Conservation (phyloP, 352 stramenopile species). For the Globisporangium echinulatum region DNA sequence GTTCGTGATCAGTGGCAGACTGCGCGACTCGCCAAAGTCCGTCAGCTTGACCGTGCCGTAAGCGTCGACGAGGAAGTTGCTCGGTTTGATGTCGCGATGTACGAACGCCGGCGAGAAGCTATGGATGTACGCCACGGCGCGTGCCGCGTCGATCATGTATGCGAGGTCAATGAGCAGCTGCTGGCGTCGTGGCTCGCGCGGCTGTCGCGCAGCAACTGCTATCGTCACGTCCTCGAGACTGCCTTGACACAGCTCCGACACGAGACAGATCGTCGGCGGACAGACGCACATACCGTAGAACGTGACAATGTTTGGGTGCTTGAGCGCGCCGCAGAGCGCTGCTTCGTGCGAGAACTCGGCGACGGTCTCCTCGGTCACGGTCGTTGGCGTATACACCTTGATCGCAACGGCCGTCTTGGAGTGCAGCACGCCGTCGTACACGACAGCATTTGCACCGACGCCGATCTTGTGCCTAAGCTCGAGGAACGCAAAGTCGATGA, state of each 20-base stretch:
- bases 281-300: slow-evolving; percentile 81
- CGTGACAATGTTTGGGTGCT: slow-evolving; percentile 61
- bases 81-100: slow-evolving; percentile 65
- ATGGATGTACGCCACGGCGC: slow-evolving; percentile 64
- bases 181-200: slow-evolving; percentile 37
- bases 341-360: slow-evolving; percentile 81
- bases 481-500: slow-evolving; percentile 51
- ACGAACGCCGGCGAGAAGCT: slow-evolving; percentile 66
- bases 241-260: slow-evolving; percentile 56
- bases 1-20: slow-evolving; percentile 6
- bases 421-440: slow-evolving; percentile 59
- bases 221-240: slow-evolving; percentile 46
- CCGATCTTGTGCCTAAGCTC: slow-evolving; percentile 44
- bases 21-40: slow-evolving; percentile 65
- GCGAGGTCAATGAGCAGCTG: background rate
- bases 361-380: slow-evolving; percentile 55
- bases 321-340: slow-evolving; percentile 43
- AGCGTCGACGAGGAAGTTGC: slow-evolving; percentile 56
- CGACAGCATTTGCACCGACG: slow-evolving; percentile 42
- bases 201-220: slow-evolving; percentile 42
- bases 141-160: slow-evolving; percentile 18
- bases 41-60: slow-evolving; percentile 57
- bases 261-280: slow-evolving; percentile 52
- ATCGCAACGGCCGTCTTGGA: slow-evolving; percentile 51
- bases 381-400: slow-evolving; percentile 67